phyloP scores from a whole-genome alignment of 192 early-diverging fungal genomes.

The Coemansia pectinata region DNA sequence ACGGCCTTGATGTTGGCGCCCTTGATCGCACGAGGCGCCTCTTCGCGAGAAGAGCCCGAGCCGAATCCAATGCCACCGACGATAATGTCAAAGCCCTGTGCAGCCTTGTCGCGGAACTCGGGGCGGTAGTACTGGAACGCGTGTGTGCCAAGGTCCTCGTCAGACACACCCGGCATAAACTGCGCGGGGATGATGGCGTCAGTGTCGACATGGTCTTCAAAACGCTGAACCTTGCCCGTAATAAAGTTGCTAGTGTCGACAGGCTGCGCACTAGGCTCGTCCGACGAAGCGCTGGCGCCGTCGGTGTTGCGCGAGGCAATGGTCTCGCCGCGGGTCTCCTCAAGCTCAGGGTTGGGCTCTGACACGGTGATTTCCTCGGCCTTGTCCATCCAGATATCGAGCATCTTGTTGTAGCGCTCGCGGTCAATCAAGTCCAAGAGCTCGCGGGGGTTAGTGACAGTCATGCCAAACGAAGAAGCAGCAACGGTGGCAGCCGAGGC shows the following conservation, averaged over 20 bases:
- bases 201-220: constrained; percentile 76
- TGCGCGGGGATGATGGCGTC: constrained; percentile 80
- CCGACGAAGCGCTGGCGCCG: constrained; percentile 12
- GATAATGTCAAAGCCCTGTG: constrained; percentile 67
- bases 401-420: constrained; percentile 62
- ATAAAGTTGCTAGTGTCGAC: constrained; percentile 53
- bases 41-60: constrained; percentile 76
- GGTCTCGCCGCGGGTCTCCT: constrained; percentile 44
- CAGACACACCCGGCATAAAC: constrained; percentile 71
- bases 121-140: constrained; percentile 75
- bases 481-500: constrained; percentile 78
- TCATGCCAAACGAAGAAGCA: constrained; percentile 76
- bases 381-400: constrained; percentile 70
- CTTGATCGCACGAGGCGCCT: constrained; percentile 74
- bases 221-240: constrained; percentile 68
- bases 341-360: constrained; percentile 64
- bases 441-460: constrained; percentile 66
- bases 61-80: constrained; percentile 76
- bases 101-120: constrained; percentile 68
- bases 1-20: constrained; percentile 72
- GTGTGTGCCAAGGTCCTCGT: constrained; percentile 68
- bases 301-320: constrained; percentile 50
- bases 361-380: constrained; percentile 59
- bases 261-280: constrained; percentile 14
- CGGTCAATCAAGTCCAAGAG: constrained; percentile 68